Base-by-base conservation (phyloP, 2,329 filamentous ascomycete genomes). In the Scopulariopsis brevicaulis region DNA sequence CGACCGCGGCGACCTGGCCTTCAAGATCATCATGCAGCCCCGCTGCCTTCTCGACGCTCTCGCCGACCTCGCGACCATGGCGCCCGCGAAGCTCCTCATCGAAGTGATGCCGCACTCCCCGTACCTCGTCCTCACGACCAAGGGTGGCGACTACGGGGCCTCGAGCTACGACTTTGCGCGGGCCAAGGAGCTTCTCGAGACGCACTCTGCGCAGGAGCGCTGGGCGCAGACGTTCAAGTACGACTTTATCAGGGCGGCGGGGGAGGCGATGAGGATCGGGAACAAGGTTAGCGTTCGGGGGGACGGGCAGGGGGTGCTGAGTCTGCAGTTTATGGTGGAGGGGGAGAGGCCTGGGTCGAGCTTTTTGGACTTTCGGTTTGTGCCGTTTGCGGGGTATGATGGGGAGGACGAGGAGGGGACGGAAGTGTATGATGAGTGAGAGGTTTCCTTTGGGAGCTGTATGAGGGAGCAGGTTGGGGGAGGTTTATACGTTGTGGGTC, bases 291-390 rank as follows among this genome's bases (percentile, higher is more conserved):
- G 91, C 68, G 80, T 99, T 61, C 80, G 94, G 18, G 87, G 90
- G 0, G 94, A 99, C 70, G 79, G 82, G 1, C 90, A 96, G 68
- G 93, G 94, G 0, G 93, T 99, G 34, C 71, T 99, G 62, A 96
- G 90, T 71, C 74, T 97, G 69, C 94, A 99, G 68, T 96, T 97
- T 66, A 94, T 99, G 87, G 86, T 99, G 18, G 90, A 96, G 68
- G 78, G 92, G 50, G 90, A 94, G 61, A 81, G 81, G 7, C 80
- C 81, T 5, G 77, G 78, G 25, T 76, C 84, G 46, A 89, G 84
- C 64, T 95, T 93, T 71, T 78, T 94, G 25, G 89, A 94, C 69
- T 95, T 93, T 69, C 79, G 87, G 22, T 90, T 94, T 67, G 85
- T 95, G 59, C 89, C 90, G 18, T 85, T 84, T 58, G 77, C 79